Conservation (phyloP, 2,329 filamentous ascomycete genomes). For the Neurospora crassa region DNA sequence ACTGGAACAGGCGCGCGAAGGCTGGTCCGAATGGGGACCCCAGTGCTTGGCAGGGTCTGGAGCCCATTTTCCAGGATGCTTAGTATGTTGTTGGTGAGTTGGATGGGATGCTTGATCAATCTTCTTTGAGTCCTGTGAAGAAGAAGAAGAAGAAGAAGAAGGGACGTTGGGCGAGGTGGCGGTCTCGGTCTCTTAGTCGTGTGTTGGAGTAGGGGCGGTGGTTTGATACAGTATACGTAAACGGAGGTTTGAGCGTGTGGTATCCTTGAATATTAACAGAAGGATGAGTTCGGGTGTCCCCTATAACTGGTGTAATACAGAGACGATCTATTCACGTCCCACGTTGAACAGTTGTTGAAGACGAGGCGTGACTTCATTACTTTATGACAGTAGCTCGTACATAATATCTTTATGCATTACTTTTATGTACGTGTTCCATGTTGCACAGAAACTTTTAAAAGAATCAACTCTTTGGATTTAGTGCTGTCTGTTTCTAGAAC, state of each 20-base stretch:
- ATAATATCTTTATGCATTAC: not conserved
- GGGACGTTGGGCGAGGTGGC: not conserved
- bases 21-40: conserved; percentile 50
- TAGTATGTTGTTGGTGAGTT: not conserved
- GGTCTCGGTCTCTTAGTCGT: not conserved
- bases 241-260: not conserved
- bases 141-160: not conserved
- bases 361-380: not conserved
- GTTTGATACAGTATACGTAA: not conserved
- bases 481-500: not conserved
- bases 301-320: not conserved
- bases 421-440: not conserved
- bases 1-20: conserved; percentile 68
- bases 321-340: not conserved
- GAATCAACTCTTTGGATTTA: not conserved
- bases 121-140: not conserved
- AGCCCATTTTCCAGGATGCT: conserved; percentile 54
- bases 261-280: not conserved
- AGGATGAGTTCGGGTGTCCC: not conserved
- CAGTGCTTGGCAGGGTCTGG: conserved; percentile 58
- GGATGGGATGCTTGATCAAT: not conserved
- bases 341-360: not conserved
- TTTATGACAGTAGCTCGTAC: not conserved
- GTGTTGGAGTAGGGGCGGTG: not conserved
- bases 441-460: not conserved